These are phyloP conservation scores for Candida yuanshanica DNA, from an alignment of 805 yeast species.

Conservation along the genomic window DNA sequence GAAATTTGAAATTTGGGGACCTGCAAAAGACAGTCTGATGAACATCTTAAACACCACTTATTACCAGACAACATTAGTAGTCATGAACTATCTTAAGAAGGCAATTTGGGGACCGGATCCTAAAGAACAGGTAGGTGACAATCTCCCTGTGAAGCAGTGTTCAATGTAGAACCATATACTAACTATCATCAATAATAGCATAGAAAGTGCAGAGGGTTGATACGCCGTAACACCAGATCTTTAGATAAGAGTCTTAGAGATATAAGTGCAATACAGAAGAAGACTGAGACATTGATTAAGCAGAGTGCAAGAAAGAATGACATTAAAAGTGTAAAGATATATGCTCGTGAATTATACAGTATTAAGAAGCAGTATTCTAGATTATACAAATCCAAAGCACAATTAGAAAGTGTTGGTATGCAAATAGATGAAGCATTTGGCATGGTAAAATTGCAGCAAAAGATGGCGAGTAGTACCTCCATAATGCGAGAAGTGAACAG, in stretches of 20 bases:
- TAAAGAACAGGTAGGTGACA: slow-evolving; percentile 60
- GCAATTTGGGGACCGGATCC: slow-evolving; percentile 98
- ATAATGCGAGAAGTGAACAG: slow-evolving; percentile 87
- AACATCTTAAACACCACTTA: no score
- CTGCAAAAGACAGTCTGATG: no score
- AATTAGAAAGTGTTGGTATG: slow-evolving; percentile 79
- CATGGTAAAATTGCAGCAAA: slow-evolving; percentile 73
- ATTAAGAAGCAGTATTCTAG: slow-evolving; percentile 70
- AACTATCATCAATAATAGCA: slow-evolving; percentile 22
- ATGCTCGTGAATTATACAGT: slow-evolving; percentile 76
- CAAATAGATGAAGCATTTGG: slow-evolving; percentile 90
- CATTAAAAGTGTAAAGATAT: slow-evolving; percentile 62
- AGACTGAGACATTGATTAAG: slow-evolving; percentile 73
- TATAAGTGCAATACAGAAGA: slow-evolving; percentile 60
- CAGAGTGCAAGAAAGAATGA: slow-evolving; percentile 75
- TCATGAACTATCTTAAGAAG: slow-evolving; percentile 79
- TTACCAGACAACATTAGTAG: neutral
- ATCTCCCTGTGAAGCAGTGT: no score
- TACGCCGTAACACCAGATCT: slow-evolving; percentile 81
- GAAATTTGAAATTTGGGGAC: neutral
- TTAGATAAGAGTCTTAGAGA: slow-evolving; percentile 61
- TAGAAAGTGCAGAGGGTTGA: slow-evolving; percentile 67
- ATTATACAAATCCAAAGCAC: slow-evolving; percentile 75
- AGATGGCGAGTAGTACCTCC: slow-evolving; percentile 69
- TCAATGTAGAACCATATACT: no score